Evolutionary conservation across 2,329 filamentous ascomycete species (phyloP).

Genomic region (Rasamsonia emersonii): DNA sequence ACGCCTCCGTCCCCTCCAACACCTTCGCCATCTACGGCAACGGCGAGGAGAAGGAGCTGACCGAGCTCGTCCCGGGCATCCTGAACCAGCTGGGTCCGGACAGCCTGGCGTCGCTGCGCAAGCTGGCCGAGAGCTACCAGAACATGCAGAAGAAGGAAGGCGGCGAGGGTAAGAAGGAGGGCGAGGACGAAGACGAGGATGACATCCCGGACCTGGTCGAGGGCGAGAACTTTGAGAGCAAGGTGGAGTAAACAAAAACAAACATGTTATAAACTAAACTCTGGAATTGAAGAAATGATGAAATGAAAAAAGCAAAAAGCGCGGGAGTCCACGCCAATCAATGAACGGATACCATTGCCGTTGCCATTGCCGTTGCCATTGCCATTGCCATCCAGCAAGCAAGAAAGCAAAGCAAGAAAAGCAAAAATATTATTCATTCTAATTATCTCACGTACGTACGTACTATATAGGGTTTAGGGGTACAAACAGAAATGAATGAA

Average conservation of each 20-base stretch:
- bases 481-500: no score
- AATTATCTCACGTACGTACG: no score
- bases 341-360: no score
- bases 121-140: slow-evolving; percentile 99
- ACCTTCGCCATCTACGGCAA: slow-evolving; percentile 99
- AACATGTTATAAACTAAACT: no score
- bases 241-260: slow-evolving; percentile 75
- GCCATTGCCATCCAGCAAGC: no score
- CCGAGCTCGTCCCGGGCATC: slow-evolving; percentile 97
- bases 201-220: slow-evolving; percentile 97
- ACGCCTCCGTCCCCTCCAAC: slow-evolving; percentile 94
- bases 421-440: no score
- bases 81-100: slow-evolving; percentile 99
- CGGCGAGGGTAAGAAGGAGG: slow-evolving; percentile 64
- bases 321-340: no score
- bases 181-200: slow-evolving; percentile 62
- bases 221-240: slow-evolving; percentile 96
- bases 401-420: no score
- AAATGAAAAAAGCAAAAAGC: no score
- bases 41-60: slow-evolving; percentile 99
- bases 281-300: no score
- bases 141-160: slow-evolving; percentile 92
- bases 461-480: no score
- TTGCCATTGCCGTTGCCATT: no score
- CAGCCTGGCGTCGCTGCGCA: slow-evolving; percentile 92